Conservation (phyloP, 179 eudicot genomes). For the Sideroxylon spinosum region DNA sequence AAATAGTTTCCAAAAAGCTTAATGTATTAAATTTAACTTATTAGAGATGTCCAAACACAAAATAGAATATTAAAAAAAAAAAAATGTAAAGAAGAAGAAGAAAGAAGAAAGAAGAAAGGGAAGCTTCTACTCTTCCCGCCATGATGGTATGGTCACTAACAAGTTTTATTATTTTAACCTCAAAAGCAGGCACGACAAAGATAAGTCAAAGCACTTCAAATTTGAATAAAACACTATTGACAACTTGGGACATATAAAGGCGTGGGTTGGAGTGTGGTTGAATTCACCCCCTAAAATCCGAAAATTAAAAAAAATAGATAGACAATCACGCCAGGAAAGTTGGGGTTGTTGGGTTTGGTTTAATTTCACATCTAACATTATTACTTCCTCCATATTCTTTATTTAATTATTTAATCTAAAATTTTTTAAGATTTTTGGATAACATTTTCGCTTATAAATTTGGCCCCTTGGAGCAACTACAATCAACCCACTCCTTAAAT, state of each 20-base stretch:
- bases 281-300: conserved; percentile 9
- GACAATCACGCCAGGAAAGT: conserved; percentile 15
- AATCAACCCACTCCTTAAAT: neutral
- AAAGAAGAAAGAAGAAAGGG: neutral
- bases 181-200: neutral
- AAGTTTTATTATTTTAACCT: neutral
- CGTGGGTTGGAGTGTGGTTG: neutral
- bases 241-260: neutral
- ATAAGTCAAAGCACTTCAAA: neutral
- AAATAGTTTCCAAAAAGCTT: too few species aligned
- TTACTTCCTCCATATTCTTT: neutral
- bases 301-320: too few species aligned
- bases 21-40: too few species aligned
- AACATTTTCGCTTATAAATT: neutral
- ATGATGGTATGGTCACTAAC: neutral
- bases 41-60: neutral
- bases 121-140: neutral
- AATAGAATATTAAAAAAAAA: neutral
- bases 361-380: neutral
- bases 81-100: neutral
- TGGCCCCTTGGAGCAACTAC: neutral
- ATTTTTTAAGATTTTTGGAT: neutral
- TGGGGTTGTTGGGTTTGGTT: neutral
- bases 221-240: neutral
- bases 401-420: neutral